Evolutionary conservation across 257 asterid species (phyloP).

Genomic region (Apocynum venetum): DNA sequence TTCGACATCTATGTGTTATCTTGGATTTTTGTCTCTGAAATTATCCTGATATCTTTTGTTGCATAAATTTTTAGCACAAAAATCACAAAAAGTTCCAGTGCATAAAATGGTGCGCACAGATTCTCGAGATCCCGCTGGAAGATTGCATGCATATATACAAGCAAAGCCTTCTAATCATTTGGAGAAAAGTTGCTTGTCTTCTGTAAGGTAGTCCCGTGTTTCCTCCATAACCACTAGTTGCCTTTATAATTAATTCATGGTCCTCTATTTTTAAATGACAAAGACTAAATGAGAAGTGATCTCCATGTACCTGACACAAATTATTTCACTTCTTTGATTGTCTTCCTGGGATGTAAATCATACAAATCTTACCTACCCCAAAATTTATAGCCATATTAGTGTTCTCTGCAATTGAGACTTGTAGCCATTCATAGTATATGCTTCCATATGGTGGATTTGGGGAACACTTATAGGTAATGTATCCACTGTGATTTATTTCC

Average conservation of each 20-base stretch:
- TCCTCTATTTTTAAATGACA: neutral
- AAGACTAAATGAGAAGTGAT: neutral
- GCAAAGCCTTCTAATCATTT: constrained; percentile 46
- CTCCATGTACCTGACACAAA: neutral
- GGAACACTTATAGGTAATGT: neutral
- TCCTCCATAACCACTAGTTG: constrained; percentile 22
- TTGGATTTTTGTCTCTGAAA: neutral
- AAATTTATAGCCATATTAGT: neutral
- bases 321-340: neutral
- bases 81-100: constrained; percentile 77
- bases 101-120: constrained; percentile 90
- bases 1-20: constrained; percentile 4
- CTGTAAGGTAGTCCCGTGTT: constrained; percentile 59
- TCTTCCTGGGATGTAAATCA: neutral
- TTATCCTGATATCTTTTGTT: constrained; percentile 12
- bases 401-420: neutral
- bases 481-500: neutral
- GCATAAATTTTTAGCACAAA: constrained; percentile 40
- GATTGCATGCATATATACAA: constrained; percentile 88
- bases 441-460: neutral
- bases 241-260: neutral
- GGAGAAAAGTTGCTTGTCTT: constrained; percentile 63
- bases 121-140: constrained; percentile 94
- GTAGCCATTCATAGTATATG: neutral
- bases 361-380: neutral